Evolutionary conservation across 1,284 basidiomycete genomes (phyloP), one percentile per base, ranked within the genome.

Genomic region (Golubevia pallescens): DNA sequence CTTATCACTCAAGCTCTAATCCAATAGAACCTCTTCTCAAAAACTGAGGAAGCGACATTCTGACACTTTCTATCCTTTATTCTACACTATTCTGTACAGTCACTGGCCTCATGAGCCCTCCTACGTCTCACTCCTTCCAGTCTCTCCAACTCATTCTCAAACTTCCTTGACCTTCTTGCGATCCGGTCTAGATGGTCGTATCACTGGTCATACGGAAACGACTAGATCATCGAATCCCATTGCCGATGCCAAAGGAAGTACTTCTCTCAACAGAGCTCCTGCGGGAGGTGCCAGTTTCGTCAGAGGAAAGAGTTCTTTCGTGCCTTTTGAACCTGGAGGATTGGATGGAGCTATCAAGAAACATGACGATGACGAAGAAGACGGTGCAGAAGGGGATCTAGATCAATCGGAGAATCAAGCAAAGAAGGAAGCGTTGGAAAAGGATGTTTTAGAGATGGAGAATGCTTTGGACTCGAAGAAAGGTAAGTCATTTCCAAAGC

Each of bases 101-200:
- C 54, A 56, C 54, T 28, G 54, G 54, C 54, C 54, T 28, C 24
- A 56, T 28, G 6, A 56, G 10, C 20, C 24, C 13, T 21, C 54
- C 54, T 21, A 56, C 54, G 10, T 10, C 24, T 56, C 54, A 7
- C 54, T 56, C 54, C 20, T 28, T 61, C 48, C 32, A 24, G 19
- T 13, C 23, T 57, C 19, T 54, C 52, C 52, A 54, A 54, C 3
- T 48, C 38, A 57, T n/a, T 21, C 19, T 62, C 21, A 19, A n/a
- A 21, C 3, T n/a, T 24, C 56, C 20, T 13, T 56, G n/a, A 38
- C 34, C 34, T 84, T 84, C 58, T 65, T 84, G n/a, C 75, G 81
- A 20, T 73, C 77, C n/a, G 83, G 81, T 16, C 68, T 85, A 2
- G 70, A 76, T 20, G 78, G 80, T n/a, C 58, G 68, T 3, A 77